Percentiles rank a stretch among this genome's conserved stretches.
These are phyloP conservation scores for Nannochloris sp. DNA, from an alignment of 139 green algal genomes.

Conservation along the genomic window DNA sequence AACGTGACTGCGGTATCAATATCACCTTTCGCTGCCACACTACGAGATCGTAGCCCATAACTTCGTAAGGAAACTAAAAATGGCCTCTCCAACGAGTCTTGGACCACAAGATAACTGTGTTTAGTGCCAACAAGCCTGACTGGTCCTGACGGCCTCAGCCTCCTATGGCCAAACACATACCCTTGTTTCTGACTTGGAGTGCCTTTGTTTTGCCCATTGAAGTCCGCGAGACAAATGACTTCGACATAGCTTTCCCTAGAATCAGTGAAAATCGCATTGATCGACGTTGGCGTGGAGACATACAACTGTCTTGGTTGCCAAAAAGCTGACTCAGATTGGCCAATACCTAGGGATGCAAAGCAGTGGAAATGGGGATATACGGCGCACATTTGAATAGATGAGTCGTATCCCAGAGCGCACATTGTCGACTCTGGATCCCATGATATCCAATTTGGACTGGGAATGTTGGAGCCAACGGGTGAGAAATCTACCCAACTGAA, in stretches of 20 bases:
- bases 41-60: constrained; percentile 32
- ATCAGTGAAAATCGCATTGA: constrained; percentile 33
- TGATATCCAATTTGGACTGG: constrained; percentile 22
- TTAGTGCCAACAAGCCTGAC: constrained; percentile 18
- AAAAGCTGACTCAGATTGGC: constrained; percentile 17
- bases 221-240: constrained; percentile 13
- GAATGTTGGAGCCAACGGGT: constrained; percentile 18
- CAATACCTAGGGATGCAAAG: constrained; percentile 30
- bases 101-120: constrained; percentile 30
- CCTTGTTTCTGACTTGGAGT: not conserved
- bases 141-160: constrained; percentile 22
- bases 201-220: constrained; percentile 18
- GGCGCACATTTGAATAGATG: constrained; percentile 29
- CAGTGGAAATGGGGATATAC: constrained; percentile 29
- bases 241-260: constrained; percentile 23
- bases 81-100: constrained; percentile 29
- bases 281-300: constrained; percentile 19
- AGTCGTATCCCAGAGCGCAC: constrained; percentile 33
- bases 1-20: constrained; percentile 19
- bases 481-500: constrained; percentile 26
- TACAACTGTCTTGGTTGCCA: constrained; percentile 45
- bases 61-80: constrained; percentile 40
- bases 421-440: constrained; percentile 45
- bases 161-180: constrained; percentile 15
- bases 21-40: constrained; percentile 32